Conservation (phyloP, 164 flowering plant genomes). For the Akebia trifoliata region DNA sequence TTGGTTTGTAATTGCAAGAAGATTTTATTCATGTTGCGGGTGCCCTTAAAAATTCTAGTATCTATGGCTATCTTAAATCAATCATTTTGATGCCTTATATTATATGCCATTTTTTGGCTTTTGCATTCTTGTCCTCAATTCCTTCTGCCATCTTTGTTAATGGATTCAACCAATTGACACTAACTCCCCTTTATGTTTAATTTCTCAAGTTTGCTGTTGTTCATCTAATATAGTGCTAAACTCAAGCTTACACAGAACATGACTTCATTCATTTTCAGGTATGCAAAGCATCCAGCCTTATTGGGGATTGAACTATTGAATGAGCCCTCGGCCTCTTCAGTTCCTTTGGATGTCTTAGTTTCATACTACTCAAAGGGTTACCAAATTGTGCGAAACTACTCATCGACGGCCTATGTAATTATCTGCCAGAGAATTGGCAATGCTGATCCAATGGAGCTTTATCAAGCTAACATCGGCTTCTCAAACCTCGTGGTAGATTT, state of each 20-base stretch:
- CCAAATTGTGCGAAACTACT: constrained; percentile 61
- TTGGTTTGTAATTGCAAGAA: too few relatives aligned
- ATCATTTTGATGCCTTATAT: too few relatives aligned
- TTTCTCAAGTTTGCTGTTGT: too few relatives aligned
- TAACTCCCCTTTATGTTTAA: too few relatives aligned
- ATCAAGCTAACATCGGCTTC: constrained; percentile 55
- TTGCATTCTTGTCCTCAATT: too few relatives aligned
- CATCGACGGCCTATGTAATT: constrained; percentile 65
- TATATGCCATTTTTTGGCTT: too few relatives aligned
- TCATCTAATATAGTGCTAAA: neutral
- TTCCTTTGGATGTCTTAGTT: constrained; percentile 58
- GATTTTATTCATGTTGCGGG: too few relatives aligned
- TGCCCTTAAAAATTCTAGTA: too few relatives aligned
- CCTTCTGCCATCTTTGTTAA: too few relatives aligned
- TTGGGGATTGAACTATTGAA: constrained; percentile 85
- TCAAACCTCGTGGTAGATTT: constrained; percentile 70
- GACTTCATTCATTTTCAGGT: constrained; percentile 36
- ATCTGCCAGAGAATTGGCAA: constrained; percentile 86
- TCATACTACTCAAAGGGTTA: constrained; percentile 74
- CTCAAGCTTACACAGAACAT: constrained; percentile 3
- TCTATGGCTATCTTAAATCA: too few relatives aligned
- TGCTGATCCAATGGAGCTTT: constrained; percentile 79
- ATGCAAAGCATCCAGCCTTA: constrained; percentile 67
- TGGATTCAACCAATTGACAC: too few relatives aligned
- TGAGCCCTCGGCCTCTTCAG: constrained; percentile 64